Conservation (phyloP, 1,284 basidiomycete species). For the Melampsora americana region DNA sequence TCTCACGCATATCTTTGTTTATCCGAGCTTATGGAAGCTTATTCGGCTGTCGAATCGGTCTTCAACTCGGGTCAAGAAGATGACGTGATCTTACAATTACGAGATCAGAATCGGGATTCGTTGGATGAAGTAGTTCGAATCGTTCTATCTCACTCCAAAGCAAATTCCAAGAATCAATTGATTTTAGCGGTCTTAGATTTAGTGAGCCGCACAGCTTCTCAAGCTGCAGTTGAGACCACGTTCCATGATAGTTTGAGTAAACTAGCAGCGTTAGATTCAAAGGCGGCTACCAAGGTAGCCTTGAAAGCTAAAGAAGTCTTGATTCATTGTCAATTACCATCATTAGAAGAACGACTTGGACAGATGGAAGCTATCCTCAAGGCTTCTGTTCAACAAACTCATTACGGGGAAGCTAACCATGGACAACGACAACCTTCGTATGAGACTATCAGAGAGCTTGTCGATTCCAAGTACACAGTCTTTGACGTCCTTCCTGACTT, state of each 20-base stretch:
- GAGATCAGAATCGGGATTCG: slow-evolving; percentile 87
- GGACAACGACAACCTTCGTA: slow-evolving; percentile 70
- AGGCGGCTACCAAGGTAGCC: slow-evolving; percentile 82
- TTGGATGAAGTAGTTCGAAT: slow-evolving; percentile 82
- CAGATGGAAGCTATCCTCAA: slow-evolving; percentile 95
- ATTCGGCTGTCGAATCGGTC: slow-evolving; percentile 80
- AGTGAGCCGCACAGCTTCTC: slow-evolving; percentile 65
- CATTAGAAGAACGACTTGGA: slow-evolving; percentile 83
- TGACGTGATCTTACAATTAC: slow-evolving; percentile 80
- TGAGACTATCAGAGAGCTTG: slow-evolving; percentile 85
- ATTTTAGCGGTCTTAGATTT: slow-evolving; percentile 81
- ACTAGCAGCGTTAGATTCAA: slow-evolving; percentile 79
- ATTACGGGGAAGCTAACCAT: slow-evolving; percentile 79
- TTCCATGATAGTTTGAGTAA: slow-evolving; percentile 71
- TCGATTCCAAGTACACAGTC: slow-evolving; percentile 92
- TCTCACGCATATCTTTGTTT: slow-evolving; percentile 77
- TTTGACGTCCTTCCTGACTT: slow-evolving; percentile 95
- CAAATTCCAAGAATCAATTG: slow-evolving; percentile 85
- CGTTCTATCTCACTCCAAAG: slow-evolving; percentile 92
- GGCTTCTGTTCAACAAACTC: slow-evolving; percentile 76
- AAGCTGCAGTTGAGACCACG: slow-evolving; percentile 60
- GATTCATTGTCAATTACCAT: slow-evolving; percentile 92
- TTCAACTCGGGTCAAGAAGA: slow-evolving; percentile 87
- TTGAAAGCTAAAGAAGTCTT: slow-evolving; percentile 96
- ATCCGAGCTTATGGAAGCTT: slow-evolving; percentile 68